A percentile compares a stretch with the other conserved stretches of the same genome.
These are phyloP conservation scores for Eucalyptus marginata DNA, from an alignment of 345 rosid species.

Conservation along the genomic window DNA sequence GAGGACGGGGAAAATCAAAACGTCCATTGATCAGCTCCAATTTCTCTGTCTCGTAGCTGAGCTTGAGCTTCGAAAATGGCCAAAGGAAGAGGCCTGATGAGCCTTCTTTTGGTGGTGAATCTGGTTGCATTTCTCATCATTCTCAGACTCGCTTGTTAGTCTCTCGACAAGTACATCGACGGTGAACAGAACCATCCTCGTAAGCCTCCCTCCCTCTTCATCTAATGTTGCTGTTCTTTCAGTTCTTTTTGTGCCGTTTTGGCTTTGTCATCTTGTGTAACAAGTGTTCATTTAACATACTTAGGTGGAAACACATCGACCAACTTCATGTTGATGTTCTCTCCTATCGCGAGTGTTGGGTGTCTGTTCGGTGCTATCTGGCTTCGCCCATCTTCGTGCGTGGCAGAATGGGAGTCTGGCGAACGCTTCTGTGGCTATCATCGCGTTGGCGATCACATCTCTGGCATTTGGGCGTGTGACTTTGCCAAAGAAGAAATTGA, in stretches of 20 bases:
- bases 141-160: conserved; percentile 21
- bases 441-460: conserved; percentile 5
- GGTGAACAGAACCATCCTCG: conserved; percentile 19
- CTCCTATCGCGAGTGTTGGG: not conserved
- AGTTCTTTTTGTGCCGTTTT: not conserved
- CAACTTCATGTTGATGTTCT: conserved; percentile 2
- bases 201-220: not conserved
- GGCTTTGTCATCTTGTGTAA: not conserved
- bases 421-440: conserved; percentile 5
- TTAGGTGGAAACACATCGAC: conserved; percentile 11
- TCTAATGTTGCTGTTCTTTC: not conserved
- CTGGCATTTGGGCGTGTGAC: conserved; percentile 24
- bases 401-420: conserved; percentile 12
- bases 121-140: conserved; percentile 5
- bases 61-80: not conserved
- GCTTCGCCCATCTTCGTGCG: conserved; percentile 5
- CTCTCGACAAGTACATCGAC: conserved; percentile 17
- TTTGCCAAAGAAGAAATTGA: not conserved
- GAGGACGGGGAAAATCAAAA: not conserved
- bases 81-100: conserved; percentile 1
- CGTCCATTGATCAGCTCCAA: not conserved
- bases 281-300: not conserved
- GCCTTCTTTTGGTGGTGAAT: conserved; percentile 15
- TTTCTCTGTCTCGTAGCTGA: not conserved
- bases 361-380: conserved; percentile 2